phyloP scores from a whole-genome alignment of 257 asterid species.

The Solanum clarkiae region DNA sequence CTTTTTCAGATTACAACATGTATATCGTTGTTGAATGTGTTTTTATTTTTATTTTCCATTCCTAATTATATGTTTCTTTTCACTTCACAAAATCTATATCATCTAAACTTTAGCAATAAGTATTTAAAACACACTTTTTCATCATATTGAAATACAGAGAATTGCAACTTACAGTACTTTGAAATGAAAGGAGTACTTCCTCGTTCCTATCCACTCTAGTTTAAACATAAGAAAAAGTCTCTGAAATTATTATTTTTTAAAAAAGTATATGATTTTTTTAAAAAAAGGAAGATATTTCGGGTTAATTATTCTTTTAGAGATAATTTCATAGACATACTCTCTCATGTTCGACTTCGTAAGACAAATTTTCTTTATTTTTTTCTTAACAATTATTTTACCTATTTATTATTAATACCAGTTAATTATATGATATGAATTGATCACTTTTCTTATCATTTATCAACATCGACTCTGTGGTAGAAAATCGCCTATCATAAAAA shows the following conservation, averaged over 20 bases:
- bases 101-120: neutral
- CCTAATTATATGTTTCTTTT: neutral
- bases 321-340: neutral
- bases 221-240: neutral
- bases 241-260: too few relatives aligned
- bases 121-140: too few relatives aligned
- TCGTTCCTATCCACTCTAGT: neutral
- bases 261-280: neutral
- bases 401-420: too few relatives aligned
- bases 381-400: too few relatives aligned
- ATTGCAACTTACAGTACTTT: neutral
- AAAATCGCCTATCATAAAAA: neutral
- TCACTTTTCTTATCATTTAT: too few relatives aligned
- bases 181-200: neutral
- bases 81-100: neutral
- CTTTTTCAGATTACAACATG: too few relatives aligned
- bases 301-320: neutral
- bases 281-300: too few relatives aligned
- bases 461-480: neutral
- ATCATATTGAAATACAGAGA: too few relatives aligned
- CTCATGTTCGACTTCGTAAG: neutral
- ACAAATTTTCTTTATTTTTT: neutral
- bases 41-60: neutral
- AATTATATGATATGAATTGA: too few relatives aligned
- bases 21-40: too few relatives aligned